These are phyloP conservation scores for Dissophora globulifera DNA, from an alignment of 192 early-diverging fungal species.

Conservation along the genomic window DNA sequence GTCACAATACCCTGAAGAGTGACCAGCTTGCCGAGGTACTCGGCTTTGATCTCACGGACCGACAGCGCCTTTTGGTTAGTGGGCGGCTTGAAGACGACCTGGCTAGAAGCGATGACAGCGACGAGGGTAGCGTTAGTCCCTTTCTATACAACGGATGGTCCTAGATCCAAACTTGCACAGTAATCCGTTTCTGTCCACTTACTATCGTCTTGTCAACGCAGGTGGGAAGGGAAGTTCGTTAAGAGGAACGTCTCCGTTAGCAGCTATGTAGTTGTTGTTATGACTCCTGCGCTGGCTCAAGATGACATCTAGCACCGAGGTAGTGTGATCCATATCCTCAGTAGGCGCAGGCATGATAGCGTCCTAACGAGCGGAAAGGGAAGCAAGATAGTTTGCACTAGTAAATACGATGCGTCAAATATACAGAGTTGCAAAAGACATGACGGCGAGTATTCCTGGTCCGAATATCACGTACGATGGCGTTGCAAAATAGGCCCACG, in stretches of 20 bases:
- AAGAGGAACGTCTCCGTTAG: slow-evolving; percentile 50
- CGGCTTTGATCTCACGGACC: slow-evolving; percentile 88
- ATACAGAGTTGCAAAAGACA: too few species aligned
- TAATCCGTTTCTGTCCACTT: too few species aligned
- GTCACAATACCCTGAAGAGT: slow-evolving; percentile 94
- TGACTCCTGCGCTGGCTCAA: slow-evolving; percentile 84
- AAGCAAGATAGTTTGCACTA: too few species aligned
- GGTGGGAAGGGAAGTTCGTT: slow-evolving; percentile 73
- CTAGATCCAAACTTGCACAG: too few species aligned
- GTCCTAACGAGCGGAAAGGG: slow-evolving; percentile 20
- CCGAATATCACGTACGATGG: slow-evolving; percentile 75
- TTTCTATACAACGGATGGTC: not conserved
- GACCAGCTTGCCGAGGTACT: slow-evolving; percentile 84
- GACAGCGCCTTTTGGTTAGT: slow-evolving; percentile 70
- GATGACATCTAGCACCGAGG: slow-evolving; percentile 90
- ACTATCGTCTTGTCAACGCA: slow-evolving; percentile 88
- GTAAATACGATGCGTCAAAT: too few species aligned
- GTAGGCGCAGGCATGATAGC: slow-evolving; percentile 62
- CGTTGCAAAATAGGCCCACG: slow-evolving; percentile 78
- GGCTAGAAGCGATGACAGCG: slow-evolving; percentile 54
- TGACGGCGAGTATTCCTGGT: too few species aligned
- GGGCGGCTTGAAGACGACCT: slow-evolving; percentile 84
- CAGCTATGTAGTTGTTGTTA: slow-evolving; percentile 57
- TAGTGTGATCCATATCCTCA: slow-evolving; percentile 68
- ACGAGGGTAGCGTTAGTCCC: too few species aligned